Percentiles rank a stretch among this genome's conserved stretches.
phyloP scores from a whole-genome alignment of 2,329 filamentous ascomycete genomes.

The Grosmannia penicillata region DNA sequence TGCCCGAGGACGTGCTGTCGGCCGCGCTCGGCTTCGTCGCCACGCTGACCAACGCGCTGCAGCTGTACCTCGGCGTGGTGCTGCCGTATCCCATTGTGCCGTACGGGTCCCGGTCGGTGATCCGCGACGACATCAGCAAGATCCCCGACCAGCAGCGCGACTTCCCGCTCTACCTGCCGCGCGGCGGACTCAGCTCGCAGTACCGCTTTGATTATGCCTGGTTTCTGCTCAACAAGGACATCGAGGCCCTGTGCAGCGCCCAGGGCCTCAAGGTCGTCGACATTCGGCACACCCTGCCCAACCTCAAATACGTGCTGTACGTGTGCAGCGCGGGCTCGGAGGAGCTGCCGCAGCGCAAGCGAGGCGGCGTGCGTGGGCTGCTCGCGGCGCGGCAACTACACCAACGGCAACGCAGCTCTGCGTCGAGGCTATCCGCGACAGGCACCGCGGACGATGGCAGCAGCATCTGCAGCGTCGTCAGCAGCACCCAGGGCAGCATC shows the following conservation, averaged over 20 bases:
- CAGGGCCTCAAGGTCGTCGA: conserved; percentile 72
- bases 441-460: conserved; percentile 1
- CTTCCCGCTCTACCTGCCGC: conserved; percentile 63
- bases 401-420: not conserved
- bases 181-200: conserved; percentile 50
- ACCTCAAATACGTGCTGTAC: conserved; percentile 84
- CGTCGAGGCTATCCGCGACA: conserved; percentile 12
- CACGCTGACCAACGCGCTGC: conserved; percentile 58
- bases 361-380: conserved; percentile 44
- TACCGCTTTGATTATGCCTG: conserved; percentile 95
- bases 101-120: conserved; percentile 58
- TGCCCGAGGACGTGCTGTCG: conserved; percentile 57
- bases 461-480: not conserved
- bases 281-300: conserved; percentile 81
- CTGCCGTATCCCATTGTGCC: conserved; percentile 68
- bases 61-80: conserved; percentile 66
- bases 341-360: conserved; percentile 45
- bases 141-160: conserved; percentile 43
- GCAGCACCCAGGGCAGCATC: not conserved
- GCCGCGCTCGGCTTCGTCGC: conserved; percentile 72
- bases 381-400: conserved; percentile 32
- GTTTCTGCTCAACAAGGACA: conserved; percentile 92
- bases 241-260: conserved; percentile 52
- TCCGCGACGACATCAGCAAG: conserved; percentile 59
- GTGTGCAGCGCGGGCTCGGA: conserved; percentile 68